phyloP scores from a whole-genome alignment of 768 basidiomycete species.

The Symmetrospora coprosmae region DNA sequence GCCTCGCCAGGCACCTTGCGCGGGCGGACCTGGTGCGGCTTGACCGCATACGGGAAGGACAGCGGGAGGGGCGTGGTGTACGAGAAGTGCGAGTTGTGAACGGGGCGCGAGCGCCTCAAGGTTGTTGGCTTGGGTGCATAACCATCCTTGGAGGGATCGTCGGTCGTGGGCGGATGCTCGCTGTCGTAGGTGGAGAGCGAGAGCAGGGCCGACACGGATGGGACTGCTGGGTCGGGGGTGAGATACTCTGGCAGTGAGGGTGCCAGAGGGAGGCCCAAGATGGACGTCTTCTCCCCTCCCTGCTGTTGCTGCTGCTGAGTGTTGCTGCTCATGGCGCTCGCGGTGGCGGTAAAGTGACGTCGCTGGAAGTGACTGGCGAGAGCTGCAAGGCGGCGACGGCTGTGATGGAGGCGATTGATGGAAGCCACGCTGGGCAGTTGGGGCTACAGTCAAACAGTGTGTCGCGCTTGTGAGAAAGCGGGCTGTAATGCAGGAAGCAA shows the following conservation, averaged over 20 bases:
- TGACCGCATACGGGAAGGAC: constrained; percentile 66
- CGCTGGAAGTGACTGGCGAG: too few relatives aligned
- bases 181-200: constrained; percentile 9
- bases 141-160: neutral
- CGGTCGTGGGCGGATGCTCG: neutral
- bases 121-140: constrained; percentile 24
- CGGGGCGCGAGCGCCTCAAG: constrained; percentile 24
- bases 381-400: too few relatives aligned
- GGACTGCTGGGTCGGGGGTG: constrained; percentile 9
- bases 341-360: neutral
- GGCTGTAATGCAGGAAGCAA: too few relatives aligned
- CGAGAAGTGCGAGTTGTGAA: constrained; percentile 53
- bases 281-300: constrained; percentile 1
- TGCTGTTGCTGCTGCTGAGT: neutral
- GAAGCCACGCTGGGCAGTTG: too few relatives aligned
- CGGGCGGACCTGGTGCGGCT: constrained; percentile 42
- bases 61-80: constrained; percentile 68
- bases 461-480: too few relatives aligned
- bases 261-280: constrained; percentile 22
- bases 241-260: constrained; percentile 14
- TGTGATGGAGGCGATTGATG: too few relatives aligned
- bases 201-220: constrained; percentile 2
- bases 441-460: too few relatives aligned
- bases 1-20: constrained; percentile 44
- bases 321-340: neutral